Evolutionary conservation across 176 grass and related monocot genomes (phyloP).

Genomic region (Dactylis glomerata): DNA sequence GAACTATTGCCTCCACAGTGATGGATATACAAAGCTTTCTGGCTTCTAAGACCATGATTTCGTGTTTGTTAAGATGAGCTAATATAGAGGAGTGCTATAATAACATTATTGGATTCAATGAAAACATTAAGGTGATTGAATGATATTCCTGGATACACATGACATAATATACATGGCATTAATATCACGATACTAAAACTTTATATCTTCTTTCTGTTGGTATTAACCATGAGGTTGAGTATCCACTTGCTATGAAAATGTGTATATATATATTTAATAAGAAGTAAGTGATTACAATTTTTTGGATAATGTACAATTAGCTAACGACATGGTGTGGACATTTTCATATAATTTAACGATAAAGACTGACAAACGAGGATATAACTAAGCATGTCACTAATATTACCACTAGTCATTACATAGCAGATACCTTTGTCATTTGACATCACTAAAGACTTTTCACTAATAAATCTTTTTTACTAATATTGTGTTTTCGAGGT

Average conservation of each 20-base stretch:
- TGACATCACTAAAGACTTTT: background rate
- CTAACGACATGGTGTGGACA: background rate
- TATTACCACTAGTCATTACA: background rate
- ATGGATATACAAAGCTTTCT: background rate
- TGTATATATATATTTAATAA: background rate
- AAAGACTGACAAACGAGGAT: background rate
- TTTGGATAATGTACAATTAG: background rate
- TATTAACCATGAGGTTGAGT: background rate
- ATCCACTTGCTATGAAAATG: background rate
- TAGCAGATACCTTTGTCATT: background rate
- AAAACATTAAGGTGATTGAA: background rate
- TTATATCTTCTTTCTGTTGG: background rate
- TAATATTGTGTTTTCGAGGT: background rate
- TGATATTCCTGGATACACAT: background rate
- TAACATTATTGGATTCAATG: background rate
- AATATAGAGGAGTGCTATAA: background rate
- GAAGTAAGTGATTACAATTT: background rate
- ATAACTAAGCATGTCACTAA: background rate
- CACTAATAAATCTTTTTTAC: background rate
- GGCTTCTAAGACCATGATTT: background rate
- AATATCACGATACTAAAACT: background rate
- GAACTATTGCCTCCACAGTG: background rate
- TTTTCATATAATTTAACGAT: background rate
- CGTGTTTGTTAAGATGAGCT: background rate
- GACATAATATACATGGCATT: background rate